These are phyloP conservation scores for Neopestalotiopsis sp. DNA, from an alignment of 2,329 filamentous ascomycete species.

Conservation along the genomic window DNA sequence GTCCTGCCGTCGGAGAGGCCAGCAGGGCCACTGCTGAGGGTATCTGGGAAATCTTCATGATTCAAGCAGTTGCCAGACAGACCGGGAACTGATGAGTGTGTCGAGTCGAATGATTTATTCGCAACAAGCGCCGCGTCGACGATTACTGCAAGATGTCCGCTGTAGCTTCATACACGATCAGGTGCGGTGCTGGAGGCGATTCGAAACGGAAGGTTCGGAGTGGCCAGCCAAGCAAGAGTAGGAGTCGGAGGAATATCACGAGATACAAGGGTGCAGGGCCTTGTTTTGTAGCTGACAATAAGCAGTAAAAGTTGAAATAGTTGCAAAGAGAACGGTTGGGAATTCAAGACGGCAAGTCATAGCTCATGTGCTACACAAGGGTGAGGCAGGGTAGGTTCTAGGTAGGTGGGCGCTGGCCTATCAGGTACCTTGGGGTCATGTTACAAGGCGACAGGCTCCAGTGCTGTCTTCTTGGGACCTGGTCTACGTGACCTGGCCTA, in stretches of 20 bases:
- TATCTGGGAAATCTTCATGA: conserved; percentile 47
- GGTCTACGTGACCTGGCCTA: not conserved
- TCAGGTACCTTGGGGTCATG: not conserved
- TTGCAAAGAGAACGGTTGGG: not conserved
- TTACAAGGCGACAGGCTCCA: not conserved
- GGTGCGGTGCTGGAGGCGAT: not conserved
- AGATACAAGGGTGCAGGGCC: not conserved
- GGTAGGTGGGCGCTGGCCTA: not conserved
- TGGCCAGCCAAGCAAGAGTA: not conserved
- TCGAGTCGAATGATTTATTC: not conserved
- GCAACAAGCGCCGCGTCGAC: not conserved
- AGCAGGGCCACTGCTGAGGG: conserved; percentile 39
- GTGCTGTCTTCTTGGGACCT: not conserved
- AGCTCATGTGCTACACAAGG: not conserved
- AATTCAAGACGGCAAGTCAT: not conserved
- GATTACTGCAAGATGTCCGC: not conserved
- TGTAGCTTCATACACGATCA: not conserved
- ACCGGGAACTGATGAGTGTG: not conserved
- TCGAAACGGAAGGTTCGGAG: not conserved
- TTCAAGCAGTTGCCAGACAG: not conserved
- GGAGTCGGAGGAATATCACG: not conserved
- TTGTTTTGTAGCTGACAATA: not conserved
- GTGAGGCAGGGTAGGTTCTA: not conserved
- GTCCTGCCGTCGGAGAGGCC: conserved; percentile 41
- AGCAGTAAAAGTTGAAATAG: not conserved